Base-by-base conservation (phyloP, 2,329 filamentous ascomycete species). In the Aspergillus sp. region DNA sequence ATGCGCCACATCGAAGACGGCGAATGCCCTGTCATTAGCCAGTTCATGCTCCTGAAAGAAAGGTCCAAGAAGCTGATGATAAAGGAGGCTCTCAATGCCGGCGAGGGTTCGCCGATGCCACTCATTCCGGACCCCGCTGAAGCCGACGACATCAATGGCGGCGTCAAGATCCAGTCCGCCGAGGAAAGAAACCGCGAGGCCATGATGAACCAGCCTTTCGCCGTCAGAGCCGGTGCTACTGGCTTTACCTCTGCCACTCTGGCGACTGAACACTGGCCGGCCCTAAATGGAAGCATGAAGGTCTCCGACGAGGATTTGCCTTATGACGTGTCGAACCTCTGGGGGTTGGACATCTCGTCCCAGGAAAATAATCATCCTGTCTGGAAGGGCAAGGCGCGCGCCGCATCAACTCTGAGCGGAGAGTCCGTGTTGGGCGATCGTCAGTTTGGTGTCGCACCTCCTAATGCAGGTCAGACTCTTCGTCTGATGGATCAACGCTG, bases 1-100 rank as follows among this genome's bases (percentile, higher is more conserved):
- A 80, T 87, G 58, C 71, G 73, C 16, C 85, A 88, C 63, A 77
- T 87, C 20, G 84, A 87, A 65, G 74, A 77, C 10, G 80, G 80
- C 20, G 69, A 80, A 39, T 88, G 85, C 66, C 52, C 63, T 0
- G 70, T 69, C 2, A 81, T 86, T 61, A 65, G 63, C 2, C 63
- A 73, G 0, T 59, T 69, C 0, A 72, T 81, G 12, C 84, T 86
- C 60, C 69, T 77, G 16, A 75, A 75, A n/a, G 75, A 81, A 51
- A 76, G 84, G 22, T 75, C 80, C 16, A 80, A 84, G 67, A 85
- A 83, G 65, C 69, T 77, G 32, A 73, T 85, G 46, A 70, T 81
- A 55, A 77, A 73, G 56, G 71, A 71, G 51, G 70, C 65, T 1
- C 66, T 75, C 2, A 58, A 59, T 2, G 39, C 32, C 1, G 56